These are phyloP conservation scores for Globisporangium spiculum DNA, from an alignment of 352 stramenopile species.

Conservation along the genomic window DNA sequence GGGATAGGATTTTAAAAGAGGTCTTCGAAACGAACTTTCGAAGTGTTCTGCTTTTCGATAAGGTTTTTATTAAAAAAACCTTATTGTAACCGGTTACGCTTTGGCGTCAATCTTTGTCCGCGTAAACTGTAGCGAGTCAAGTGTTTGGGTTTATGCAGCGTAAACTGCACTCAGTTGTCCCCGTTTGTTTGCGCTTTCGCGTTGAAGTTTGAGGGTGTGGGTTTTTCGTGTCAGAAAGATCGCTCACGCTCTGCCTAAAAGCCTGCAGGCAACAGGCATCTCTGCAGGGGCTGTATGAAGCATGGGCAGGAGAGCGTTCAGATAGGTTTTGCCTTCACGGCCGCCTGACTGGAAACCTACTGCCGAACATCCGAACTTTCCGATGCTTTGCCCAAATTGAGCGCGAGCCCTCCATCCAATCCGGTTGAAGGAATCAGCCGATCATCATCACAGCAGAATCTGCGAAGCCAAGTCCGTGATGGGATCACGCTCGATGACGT, in stretches of 20 bases:
- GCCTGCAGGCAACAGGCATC: no score
- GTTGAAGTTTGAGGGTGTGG: background rate
- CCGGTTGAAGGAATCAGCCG: background rate
- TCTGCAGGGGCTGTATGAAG: background rate
- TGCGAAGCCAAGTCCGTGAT: background rate
- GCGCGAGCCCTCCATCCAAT: background rate
- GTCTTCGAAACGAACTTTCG: no score
- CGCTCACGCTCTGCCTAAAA: background rate
- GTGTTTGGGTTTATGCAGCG: background rate
- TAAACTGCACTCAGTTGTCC: conserved; percentile 2
- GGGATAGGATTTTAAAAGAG: no score
- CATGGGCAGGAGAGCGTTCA: background rate
- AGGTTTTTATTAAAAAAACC: no score
- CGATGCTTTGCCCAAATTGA: no score
- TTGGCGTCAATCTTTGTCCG: background rate
- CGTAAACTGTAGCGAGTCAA: background rate
- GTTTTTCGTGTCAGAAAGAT: background rate
- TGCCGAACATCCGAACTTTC: background rate
- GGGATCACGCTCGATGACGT: background rate
- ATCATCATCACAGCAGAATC: background rate
- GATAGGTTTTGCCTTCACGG: background rate
- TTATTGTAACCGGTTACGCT: no score
- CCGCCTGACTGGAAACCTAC: background rate
- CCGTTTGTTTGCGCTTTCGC: background rate
- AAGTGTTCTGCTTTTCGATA: no score